A percentile compares a stretch with the other conserved stretches of the same genome.
Evolutionary conservation across 78 protist species (phyloP).

Genomic region (Dictyostelium intermedium): DNA sequence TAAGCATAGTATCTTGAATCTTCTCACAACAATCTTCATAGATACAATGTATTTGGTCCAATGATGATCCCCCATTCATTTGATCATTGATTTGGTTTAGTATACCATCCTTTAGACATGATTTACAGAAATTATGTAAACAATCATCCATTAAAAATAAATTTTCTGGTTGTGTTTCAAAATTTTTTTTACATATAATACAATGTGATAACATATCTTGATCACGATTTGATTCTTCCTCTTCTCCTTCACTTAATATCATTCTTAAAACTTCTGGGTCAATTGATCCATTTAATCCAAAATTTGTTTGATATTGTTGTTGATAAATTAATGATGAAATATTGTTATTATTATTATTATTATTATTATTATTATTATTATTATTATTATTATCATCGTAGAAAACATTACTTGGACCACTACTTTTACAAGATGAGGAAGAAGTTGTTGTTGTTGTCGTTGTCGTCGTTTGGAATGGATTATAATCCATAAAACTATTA

Average conservation of each 20-base stretch:
- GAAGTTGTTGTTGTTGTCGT: conserved; percentile 16
- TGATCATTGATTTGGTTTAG: background rate
- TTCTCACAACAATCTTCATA: background rate
- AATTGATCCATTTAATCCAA: background rate
- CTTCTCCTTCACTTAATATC: background rate
- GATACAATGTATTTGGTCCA: background rate
- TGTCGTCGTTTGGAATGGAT: background rate
- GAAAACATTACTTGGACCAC: background rate
- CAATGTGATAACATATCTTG: conserved; percentile 35
- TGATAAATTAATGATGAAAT: background rate
- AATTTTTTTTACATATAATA: conserved; percentile 7
- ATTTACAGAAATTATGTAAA: conserved; percentile 40
- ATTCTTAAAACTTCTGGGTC: background rate
- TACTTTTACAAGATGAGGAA: background rate
- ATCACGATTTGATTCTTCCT: conserved; percentile 8
- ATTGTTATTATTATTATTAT: background rate
- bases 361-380: background rate
- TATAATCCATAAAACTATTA: background rate
- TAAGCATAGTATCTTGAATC: background rate
- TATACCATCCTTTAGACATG: conserved; percentile 21
- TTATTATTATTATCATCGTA: background rate
- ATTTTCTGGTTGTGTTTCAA: background rate
- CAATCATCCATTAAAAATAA: conserved; percentile 68
- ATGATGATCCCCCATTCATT: background rate
- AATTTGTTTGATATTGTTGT: background rate